Base-by-base conservation (phyloP, 805 yeast species). In the Blastobotrys chiropterorum region DNA sequence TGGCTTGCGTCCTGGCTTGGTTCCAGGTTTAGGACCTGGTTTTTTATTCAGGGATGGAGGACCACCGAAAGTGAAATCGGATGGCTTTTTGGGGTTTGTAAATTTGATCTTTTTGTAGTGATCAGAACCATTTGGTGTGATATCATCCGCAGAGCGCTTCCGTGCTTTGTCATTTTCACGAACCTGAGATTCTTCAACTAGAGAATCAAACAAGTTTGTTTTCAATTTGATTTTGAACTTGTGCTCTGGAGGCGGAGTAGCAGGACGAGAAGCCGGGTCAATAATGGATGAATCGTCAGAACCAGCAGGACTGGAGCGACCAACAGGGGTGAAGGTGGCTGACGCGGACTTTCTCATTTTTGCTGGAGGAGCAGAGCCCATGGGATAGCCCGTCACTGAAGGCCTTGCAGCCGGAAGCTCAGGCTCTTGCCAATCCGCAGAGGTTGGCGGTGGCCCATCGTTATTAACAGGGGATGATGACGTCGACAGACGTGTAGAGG, bases 211-310 rank as follows among this genome's bases (percentile, higher is more conserved):
- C 38, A 61, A 46, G 38, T 46, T 38, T 22, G 56, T 63, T 58
- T 42, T 57, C 58, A 46, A 66, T 39, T 48, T 54, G 52, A 51
- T 46, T 51, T 55, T 56, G 54, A 57, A 62, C 53, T 52, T 53
- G 46, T 47, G 46, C 44, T 54, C 57, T 7, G 48, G 54, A 19
- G 49, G 50, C 19, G 56, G 57, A 26, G 52, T 53, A 8, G 40
- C 13, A 3, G 47, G 51, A 11, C 44, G 22, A 8, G 47, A 17
- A 11, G 34, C 34, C 5, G 34, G 11, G 11, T 26, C 34, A 26
- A 26, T 26, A 11, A 11, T 26, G 11, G 34, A 26, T 5, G 34
- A 26, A 26, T 26, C 34, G 11, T 26, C 34, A 6, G 34, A 26
- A 26, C 34, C 34, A 26, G 34, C 34, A 26, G 34, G 34, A 26